Conservation (phyloP, 78 protist genomes). For the Mastigamoeba balamuthi region DNA sequence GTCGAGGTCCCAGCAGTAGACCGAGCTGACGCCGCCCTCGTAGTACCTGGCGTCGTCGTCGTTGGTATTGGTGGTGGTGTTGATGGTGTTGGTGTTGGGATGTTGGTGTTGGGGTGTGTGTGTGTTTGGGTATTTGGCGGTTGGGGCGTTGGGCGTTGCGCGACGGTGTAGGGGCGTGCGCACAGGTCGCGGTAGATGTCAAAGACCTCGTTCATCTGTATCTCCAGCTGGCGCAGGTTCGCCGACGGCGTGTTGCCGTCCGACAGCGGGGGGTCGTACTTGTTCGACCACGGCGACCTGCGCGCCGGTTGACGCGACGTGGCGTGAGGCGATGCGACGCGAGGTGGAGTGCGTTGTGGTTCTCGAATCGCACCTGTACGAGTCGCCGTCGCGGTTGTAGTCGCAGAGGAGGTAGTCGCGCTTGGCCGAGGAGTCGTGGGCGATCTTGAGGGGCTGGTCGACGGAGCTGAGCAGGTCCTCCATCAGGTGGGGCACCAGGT, state of each 20-base stretch:
- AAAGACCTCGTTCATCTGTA: conserved; percentile 77
- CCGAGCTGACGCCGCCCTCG: conserved; percentile 85
- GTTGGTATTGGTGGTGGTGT: too few relatives aligned
- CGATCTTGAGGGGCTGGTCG: conserved; percentile 89
- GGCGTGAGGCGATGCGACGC: not conserved
- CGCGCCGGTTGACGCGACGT: not conserved
- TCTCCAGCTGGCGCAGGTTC: conserved; percentile 74
- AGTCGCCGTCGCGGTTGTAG: conserved; percentile 96
- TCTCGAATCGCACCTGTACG: conserved; percentile 62
- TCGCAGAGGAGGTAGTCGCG: conserved; percentile 85
- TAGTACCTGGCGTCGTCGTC: conserved; percentile 36
- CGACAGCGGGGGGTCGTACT: conserved; percentile 77
- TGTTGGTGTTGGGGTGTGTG: too few relatives aligned
- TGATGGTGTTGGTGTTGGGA: too few relatives aligned
- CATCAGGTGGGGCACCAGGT: conserved; percentile 82
- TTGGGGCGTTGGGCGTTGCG: not conserved
- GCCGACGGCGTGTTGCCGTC: conserved; percentile 80
- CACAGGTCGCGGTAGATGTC: conserved; percentile 72
- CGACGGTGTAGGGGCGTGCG: not conserved
- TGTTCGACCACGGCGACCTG: conserved; percentile 94
- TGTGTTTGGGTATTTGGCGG: too few relatives aligned
- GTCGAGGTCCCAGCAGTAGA: conserved; percentile 88
- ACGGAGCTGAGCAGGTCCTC: conserved; percentile 85
- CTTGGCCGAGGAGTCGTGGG: conserved; percentile 53
- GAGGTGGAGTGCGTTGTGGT: not conserved